Evolutionary conservation across 805 yeast genomes (phyloP), one percentile per base, ranked within the genome.

Genomic region (Lachancea waltii): DNA sequence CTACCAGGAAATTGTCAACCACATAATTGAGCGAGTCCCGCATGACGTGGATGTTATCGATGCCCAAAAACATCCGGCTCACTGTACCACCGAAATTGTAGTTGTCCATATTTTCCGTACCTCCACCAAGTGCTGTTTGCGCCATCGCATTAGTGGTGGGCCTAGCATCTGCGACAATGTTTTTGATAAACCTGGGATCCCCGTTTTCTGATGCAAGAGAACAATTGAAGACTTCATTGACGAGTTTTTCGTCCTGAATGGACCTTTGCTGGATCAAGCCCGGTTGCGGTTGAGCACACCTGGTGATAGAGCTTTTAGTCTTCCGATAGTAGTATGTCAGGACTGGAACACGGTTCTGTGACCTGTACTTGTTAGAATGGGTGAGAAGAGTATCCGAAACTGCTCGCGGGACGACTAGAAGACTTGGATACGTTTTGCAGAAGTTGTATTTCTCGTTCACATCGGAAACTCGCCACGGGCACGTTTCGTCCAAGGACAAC

Each of bases 41-140:
- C 85, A 92, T 86, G 2, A 85, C 94, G 61, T 92, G 98, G 45
- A 92, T 86, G 57, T 92, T 92, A 54, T 92, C 98, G 30, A 92
- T 86, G 26, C 95, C 95, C 44, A 92, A 68, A 51, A 85, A 92
- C 14, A 84, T 70, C 54, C 86, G 81, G 44, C 73, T 67, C 4
- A 53, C 52, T 5, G 54, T 46, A 20, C 81, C 81, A 13, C 70
- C 73, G 22, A 70, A 70, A 35, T 78, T 72, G 62, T 92, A 90
- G 54, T 86, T 77, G 41, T 90, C 97, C 70, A 87, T 84, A 47
- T 75, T 81, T 56, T 92, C 98, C 0, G 96, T 82, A 1, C 98
- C 98, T n/a, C 97, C 98, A 9, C 98, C 98, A 11, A 92, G 63
- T 0, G 97, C 97, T 32, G 85, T 85, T 52, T 92, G 97, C 0